Base-by-base conservation (phyloP, 176 grass and related monocot genomes). In the Ampelocalamus luodianensis region DNA sequence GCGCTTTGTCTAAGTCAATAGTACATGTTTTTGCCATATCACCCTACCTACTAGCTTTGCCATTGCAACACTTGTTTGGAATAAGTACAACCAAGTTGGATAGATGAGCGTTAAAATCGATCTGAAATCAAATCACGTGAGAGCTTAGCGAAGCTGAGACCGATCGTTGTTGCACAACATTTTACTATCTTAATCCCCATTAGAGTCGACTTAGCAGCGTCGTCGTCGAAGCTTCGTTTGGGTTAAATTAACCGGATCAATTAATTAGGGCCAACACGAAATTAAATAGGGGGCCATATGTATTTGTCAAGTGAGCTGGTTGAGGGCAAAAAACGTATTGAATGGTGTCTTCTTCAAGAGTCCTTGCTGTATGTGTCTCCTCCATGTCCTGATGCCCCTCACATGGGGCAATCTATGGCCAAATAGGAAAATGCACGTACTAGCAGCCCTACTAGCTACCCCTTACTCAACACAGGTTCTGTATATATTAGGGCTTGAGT, bases 241-340 rank as follows among this genome's bases (percentile, higher is more conserved):
- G 24, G 45, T 22, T 83, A 83, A 63, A 51, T 1, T 45, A 48
- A 79, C 27, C 15, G 17, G 26, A 22, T 10, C 23, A 44, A 50
- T n/a, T 49, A 76, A 56, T 39, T 76, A 82, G 18, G 9, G 14
- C 61, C 61, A 70, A 14, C 71, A 69, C 36, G 15, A 6, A 38
- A 26, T 68, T 71, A 48, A 69, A 68, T 68, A 65, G 6, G 45
- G 16, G 15, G 6, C 4, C 49, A 44, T 27, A 63, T 6, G 56
- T 73, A 63, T 34, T 71, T 88, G 80, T 63, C 53, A 78, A 71
- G 56, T 37, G 86, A 83, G 55, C 55, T 78, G 45, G 74, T 64
- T 66, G 48, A 14, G 22, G n/a, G 44, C 0, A 32, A 1, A 22
- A 49, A 39, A 43, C 2, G 64, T 64, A 88, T 77, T 77, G 27